Evolutionary conservation across 2,329 filamentous ascomycete genomes (phyloP).

Genomic region (Aspergillus sp.): DNA sequence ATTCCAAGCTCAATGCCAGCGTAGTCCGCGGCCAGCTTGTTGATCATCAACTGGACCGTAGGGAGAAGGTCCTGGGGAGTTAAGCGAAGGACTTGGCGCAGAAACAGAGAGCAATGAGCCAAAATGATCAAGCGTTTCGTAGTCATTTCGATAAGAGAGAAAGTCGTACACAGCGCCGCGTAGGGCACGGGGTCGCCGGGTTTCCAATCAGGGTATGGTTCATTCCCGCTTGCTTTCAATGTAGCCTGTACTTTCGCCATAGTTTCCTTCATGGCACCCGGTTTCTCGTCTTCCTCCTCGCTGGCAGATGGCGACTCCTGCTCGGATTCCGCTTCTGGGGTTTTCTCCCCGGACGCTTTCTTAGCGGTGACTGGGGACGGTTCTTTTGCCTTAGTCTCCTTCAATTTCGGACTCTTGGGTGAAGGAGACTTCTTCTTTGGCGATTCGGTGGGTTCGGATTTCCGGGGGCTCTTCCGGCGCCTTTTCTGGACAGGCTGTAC

Average conservation of each 20-base stretch:
- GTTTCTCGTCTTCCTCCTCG: slow-evolving; percentile 64
- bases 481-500: slow-evolving; percentile 62
- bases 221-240: slow-evolving; percentile 66
- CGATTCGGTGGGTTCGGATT: slow-evolving; percentile 24
- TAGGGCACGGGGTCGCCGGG: slow-evolving; percentile 87
- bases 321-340: slow-evolving; percentile 30
- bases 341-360: slow-evolving; percentile 50
- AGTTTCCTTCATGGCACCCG: slow-evolving; percentile 70
- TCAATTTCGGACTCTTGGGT: slow-evolving; percentile 17
- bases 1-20: slow-evolving; percentile 97
- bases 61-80: slow-evolving; percentile 85
- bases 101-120: slow-evolving; percentile 84
- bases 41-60: slow-evolving; percentile 93
- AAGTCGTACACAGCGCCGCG: slow-evolving; percentile 88
- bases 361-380: slow-evolving; percentile 27
- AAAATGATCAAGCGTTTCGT: slow-evolving; percentile 86
- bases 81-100: slow-evolving; percentile 89
- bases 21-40: slow-evolving; percentile 95
- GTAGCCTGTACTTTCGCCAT: slow-evolving; percentile 78
- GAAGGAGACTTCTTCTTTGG: slow-evolving; percentile 22
- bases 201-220: slow-evolving; percentile 95
- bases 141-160: slow-evolving; percentile 92
- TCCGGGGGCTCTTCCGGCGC: slow-evolving; percentile 33
- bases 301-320: slow-evolving; percentile 45
- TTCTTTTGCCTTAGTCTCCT: slow-evolving; percentile 18